phyloP scores from a whole-genome alignment of 2,329 filamentous ascomycete genomes.

The Dichotomopilus funicola region DNA sequence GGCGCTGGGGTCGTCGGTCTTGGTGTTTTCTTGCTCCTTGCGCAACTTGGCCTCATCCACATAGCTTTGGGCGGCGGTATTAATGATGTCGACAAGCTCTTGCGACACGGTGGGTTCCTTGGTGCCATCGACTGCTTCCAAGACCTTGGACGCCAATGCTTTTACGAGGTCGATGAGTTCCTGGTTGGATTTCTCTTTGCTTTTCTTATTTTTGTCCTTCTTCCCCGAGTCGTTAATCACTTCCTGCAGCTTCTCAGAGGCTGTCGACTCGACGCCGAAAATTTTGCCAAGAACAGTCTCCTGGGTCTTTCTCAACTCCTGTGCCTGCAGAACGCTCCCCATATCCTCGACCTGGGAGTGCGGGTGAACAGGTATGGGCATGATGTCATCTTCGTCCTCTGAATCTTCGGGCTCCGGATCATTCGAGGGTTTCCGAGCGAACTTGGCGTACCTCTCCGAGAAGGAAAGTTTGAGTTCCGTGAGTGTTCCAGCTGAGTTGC shows the following conservation, averaged over 20 bases:
- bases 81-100: slow-evolving; percentile 44
- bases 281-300: slow-evolving; percentile 47
- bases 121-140: slow-evolving; percentile 35
- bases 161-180: slow-evolving; percentile 36
- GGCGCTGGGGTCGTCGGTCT: neutral
- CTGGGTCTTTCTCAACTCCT: slow-evolving; percentile 49
- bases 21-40: slow-evolving; percentile 1
- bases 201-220: slow-evolving; percentile 22
- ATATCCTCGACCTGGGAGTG: slow-evolving; percentile 32
- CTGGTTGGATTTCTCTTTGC: slow-evolving; percentile 20
- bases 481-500: slow-evolving; percentile 48
- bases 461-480: slow-evolving; percentile 52
- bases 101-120: slow-evolving; percentile 32
- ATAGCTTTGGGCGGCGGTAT: slow-evolving; percentile 46
- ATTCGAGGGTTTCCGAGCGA: slow-evolving; percentile 38
- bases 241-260: slow-evolving; percentile 29
- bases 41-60: slow-evolving; percentile 31
- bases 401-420: slow-evolving; percentile 36
- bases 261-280: slow-evolving; percentile 42
- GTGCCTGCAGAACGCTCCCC: slow-evolving; percentile 40
- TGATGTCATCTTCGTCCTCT: slow-evolving; percentile 50
- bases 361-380: slow-evolving; percentile 33
- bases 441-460: slow-evolving; percentile 44
- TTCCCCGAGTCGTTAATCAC: neutral
- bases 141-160: slow-evolving; percentile 37